Conservation (phyloP, 352 stramenopile genomes). For the Globisporangium cylindrosporum region DNA sequence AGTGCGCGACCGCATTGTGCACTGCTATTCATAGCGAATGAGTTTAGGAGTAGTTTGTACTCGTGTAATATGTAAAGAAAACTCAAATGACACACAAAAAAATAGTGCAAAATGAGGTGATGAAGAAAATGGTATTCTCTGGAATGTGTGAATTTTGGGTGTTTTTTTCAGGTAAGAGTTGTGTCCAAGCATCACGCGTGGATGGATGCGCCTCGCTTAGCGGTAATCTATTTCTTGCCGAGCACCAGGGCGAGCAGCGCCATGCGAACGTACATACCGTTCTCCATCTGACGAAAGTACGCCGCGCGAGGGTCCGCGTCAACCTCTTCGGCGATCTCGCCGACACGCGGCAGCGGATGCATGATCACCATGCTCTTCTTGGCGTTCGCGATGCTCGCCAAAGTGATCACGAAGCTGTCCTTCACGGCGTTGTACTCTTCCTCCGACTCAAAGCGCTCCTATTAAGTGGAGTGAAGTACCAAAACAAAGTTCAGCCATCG, state of each 20-base stretch:
- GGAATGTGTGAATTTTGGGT: background rate
- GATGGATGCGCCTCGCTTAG: background rate
- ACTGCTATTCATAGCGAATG: constrained; percentile 13
- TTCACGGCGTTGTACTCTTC: constrained; percentile 96
- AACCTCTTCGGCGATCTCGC: constrained; percentile 96
- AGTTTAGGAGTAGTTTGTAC: background rate
- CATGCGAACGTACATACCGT: constrained; percentile 99
- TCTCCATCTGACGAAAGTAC: constrained; percentile 98
- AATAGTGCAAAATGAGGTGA: background rate
- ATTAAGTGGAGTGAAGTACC: background rate
- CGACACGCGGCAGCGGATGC: constrained; percentile 97
- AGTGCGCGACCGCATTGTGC: constrained; percentile 45
- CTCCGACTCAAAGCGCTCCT: constrained; percentile 94
- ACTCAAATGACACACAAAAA: background rate
- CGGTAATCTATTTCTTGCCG: constrained; percentile 55
- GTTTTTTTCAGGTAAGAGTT: background rate
- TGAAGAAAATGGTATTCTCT: background rate
- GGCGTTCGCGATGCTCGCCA: constrained; percentile 65
- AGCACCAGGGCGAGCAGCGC: constrained; percentile 95
- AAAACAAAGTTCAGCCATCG: background rate
- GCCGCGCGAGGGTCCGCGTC: constrained; percentile 94
- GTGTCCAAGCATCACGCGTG: background rate
- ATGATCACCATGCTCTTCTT: constrained; percentile 96
- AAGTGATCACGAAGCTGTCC: constrained; percentile 81
- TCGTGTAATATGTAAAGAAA: background rate